These are phyloP conservation scores for Cyclotella cryptica DNA, from an alignment of 108 stramenopile species.

Conservation along the genomic window DNA sequence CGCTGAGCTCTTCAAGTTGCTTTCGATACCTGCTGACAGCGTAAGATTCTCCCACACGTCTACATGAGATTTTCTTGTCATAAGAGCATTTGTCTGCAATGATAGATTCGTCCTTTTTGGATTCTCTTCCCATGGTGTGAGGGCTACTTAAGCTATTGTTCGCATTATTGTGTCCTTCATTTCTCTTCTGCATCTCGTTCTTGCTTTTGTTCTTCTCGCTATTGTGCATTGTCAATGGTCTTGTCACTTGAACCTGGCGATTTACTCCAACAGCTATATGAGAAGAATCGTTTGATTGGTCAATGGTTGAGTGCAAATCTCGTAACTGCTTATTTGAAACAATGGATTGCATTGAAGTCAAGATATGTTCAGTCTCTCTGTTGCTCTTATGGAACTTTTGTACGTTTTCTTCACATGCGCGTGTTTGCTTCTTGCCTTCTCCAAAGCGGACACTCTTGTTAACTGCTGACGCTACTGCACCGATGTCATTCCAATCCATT, in stretches of 20 bases:
- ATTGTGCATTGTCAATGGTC: too few relatives aligned
- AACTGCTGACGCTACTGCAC: conserved; percentile 26
- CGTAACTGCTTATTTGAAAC: too few relatives aligned
- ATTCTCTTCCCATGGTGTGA: not conserved
- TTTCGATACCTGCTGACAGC: conserved; percentile 3
- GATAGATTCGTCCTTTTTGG: not conserved
- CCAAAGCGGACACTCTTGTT: conserved; percentile 42
- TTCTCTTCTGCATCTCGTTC: not conserved
- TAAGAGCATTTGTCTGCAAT: not conserved
- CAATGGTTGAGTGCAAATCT: too few relatives aligned
- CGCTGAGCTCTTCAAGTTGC: conserved; percentile 11
- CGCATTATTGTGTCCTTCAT: not conserved
- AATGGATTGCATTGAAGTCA: too few relatives aligned
- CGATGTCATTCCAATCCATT: conserved; percentile 59
- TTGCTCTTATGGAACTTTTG: not conserved
- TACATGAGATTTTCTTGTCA: not conserved
- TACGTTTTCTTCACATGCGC: not conserved
- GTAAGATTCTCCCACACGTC: not conserved
- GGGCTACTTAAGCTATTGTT: not conserved
- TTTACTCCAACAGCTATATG: too few relatives aligned
- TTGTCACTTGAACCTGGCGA: too few relatives aligned
- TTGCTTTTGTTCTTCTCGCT: not conserved
- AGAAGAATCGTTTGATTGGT: too few relatives aligned
- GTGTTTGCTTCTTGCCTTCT: not conserved
- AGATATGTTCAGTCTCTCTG: too few relatives aligned